A percentile compares a stretch with the other conserved stretches of the same genome.
phyloP scores from a whole-genome alignment of 805 yeast genomes.

The Pachysolen tannophilus region DNA sequence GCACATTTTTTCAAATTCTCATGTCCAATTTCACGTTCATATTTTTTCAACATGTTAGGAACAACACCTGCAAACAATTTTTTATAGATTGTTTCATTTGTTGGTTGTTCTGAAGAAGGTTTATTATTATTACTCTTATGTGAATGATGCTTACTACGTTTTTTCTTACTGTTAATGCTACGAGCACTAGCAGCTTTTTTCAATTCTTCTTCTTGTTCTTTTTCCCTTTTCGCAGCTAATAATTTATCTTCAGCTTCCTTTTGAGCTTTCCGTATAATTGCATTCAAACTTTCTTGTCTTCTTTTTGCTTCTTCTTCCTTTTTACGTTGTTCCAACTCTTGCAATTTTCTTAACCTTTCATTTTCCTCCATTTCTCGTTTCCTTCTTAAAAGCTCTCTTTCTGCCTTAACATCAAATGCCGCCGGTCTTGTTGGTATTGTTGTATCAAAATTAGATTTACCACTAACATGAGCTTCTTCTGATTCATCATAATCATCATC shows the following conservation, averaged over 20 bases:
- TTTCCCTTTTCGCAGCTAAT: conserved; percentile 10
- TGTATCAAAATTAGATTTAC: neutral
- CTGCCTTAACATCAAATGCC: conserved; percentile 2
- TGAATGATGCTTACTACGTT: conserved; percentile 1
- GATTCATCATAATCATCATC: conserved; percentile 6
- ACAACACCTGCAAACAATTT: conserved; percentile 59
- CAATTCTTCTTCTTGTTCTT: conserved; percentile 11
- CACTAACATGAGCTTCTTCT: neutral
- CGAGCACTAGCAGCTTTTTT: too few species aligned
- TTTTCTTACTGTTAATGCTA: too few species aligned
- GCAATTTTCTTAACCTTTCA: conserved; percentile 24
- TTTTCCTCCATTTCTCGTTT: conserved; percentile 4
- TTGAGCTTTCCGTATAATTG: conserved; percentile 5
- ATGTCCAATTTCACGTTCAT: conserved; percentile 59
- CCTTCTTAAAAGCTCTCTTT: conserved; percentile 2
- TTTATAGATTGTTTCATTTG: conserved; percentile 17
- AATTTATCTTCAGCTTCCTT: conserved; percentile 8
- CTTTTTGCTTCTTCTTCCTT: conserved; percentile 18
- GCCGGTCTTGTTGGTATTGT: conserved; percentile 2
- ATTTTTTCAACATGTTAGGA: conserved; percentile 69
- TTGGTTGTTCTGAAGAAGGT: neutral
- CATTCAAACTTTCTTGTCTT: conserved; percentile 5
- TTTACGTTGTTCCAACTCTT: conserved; percentile 26
- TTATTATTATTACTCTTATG: neutral
- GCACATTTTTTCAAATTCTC: conserved; percentile 74